Evolutionary conservation across 345 rosid genomes (phyloP).

Genomic region (Bruguiera sexangula): DNA sequence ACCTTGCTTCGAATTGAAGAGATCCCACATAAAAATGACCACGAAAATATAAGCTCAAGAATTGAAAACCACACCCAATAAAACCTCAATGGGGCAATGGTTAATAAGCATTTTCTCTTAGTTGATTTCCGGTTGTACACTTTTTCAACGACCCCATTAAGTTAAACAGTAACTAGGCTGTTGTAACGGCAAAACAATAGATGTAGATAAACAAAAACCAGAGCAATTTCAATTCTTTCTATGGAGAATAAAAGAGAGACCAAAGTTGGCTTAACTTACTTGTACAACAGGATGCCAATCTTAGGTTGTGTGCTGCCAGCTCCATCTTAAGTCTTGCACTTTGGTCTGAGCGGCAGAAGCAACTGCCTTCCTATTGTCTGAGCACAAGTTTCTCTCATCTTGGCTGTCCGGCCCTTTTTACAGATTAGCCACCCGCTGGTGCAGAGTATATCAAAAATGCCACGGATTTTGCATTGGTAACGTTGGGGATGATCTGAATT

Average conservation of each 20-base stretch:
- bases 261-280: constrained; percentile 20
- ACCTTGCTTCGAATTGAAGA: constrained; percentile 7
- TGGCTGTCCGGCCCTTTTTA: background rate
- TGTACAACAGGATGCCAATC: constrained; percentile 24
- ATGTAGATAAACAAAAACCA: background rate
- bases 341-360: background rate
- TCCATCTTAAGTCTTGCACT: constrained; percentile 26
- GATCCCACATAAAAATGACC: constrained; percentile 9
- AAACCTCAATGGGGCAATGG: constrained; percentile 15
- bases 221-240: background rate
- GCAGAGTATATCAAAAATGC: constrained; percentile 11
- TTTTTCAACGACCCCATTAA: constrained; percentile 1
- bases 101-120: constrained; percentile 14
- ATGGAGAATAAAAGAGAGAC: constrained; percentile 1
- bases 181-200: constrained; percentile 5
- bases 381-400: constrained; percentile 20
- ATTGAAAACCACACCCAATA: constrained; percentile 14
- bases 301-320: constrained; percentile 24
- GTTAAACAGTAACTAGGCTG: constrained; percentile 17
- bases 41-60: background rate
- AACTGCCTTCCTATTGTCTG: background rate
- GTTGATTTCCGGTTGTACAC: constrained; percentile 1
- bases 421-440: constrained; percentile 10
- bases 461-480: background rate
- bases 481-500: too few relatives aligned